phyloP scores from a whole-genome alignment of 164 flowering plant species.

The Nymphaea thermarum region DNA sequence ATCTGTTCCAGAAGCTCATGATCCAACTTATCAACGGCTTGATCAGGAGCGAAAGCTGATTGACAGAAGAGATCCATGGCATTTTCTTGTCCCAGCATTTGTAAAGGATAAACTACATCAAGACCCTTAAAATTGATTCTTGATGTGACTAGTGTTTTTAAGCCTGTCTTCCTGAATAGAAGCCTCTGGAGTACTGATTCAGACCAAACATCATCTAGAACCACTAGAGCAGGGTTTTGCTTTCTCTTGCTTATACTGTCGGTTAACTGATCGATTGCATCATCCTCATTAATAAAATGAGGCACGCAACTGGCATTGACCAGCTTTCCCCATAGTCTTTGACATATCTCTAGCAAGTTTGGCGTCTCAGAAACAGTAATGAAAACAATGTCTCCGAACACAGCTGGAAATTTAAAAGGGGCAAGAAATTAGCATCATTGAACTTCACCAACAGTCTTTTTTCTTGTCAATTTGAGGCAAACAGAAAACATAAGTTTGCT shows the following conservation, averaged over 20 bases:
- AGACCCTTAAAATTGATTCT: slow-evolving; percentile 17
- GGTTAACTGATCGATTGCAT: neutral
- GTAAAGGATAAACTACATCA: slow-evolving; percentile 24
- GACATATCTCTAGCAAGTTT: no score
- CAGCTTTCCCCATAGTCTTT: no score
- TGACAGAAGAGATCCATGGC: neutral
- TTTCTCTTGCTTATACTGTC: neutral
- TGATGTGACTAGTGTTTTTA: slow-evolving; percentile 58
- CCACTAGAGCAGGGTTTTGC: slow-evolving; percentile 22
- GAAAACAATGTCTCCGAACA: no score
- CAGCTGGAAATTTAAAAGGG: no score
- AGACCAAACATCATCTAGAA: slow-evolving; percentile 67
- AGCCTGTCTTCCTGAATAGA: slow-evolving; percentile 35
- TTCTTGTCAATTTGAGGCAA: no score
- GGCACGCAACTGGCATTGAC: neutral
- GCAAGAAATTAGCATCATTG: no score
- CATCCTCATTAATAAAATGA: neutral
- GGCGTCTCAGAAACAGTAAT: no score
- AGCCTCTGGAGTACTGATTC: slow-evolving; percentile 41
- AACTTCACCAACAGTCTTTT: no score
- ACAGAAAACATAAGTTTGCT: no score
- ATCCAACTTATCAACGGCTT: no score
- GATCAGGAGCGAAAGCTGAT: neutral
- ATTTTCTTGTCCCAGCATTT: slow-evolving; percentile 32
- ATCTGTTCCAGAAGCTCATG: no score